Evolutionary conservation across 495 filamentous ascomycete genomes (phyloP).

Genomic region (Sabuloglossum arenarium): DNA sequence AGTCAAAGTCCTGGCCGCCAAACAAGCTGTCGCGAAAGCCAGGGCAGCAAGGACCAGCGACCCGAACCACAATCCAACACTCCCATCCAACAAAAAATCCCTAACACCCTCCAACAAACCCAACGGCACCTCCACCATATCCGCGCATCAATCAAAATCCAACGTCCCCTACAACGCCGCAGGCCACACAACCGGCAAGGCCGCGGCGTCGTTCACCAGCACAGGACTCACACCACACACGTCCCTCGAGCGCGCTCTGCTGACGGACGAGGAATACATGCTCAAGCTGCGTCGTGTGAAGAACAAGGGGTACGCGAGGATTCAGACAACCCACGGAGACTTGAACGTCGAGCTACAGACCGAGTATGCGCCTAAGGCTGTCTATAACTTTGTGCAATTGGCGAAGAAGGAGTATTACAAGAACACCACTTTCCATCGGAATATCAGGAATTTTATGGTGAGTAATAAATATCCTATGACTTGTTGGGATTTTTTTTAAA

Average conservation of each 20-base stretch:
- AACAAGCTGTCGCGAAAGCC: conserved; percentile 70
- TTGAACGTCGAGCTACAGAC: conserved; percentile 80
- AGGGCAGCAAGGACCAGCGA: conserved; percentile 29
- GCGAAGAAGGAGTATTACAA: conserved; percentile 81
- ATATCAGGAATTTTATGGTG: conserved; percentile 81
- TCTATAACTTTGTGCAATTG: conserved; percentile 90
- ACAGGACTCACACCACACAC: conserved; percentile 89
- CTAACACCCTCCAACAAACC: conserved; percentile 22
- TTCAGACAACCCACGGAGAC: conserved; percentile 65
- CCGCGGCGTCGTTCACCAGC: conserved; percentile 85
- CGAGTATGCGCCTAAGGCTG: conserved; percentile 74
- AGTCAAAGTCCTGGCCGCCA: conserved; percentile 80
- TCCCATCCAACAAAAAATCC: not conserved
- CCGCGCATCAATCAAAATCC: conserved; percentile 11
- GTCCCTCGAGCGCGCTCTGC: conserved; percentile 56
- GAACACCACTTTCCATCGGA: conserved; percentile 66
- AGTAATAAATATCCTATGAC: too few species aligned
- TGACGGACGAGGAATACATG: conserved; percentile 92
- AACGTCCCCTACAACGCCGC: conserved; percentile 63
- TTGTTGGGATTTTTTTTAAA: not conserved
- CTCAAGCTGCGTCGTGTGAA: conserved; percentile 74
- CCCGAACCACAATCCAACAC: conserved; percentile 13
- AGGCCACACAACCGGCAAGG: conserved; percentile 71
- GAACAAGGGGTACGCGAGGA: conserved; percentile 68
- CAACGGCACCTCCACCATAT: conserved; percentile 11